A percentile compares a stretch with the other conserved stretches of the same genome.
These are phyloP conservation scores for Canavalia ensiformis DNA, from an alignment of 306 rosid species.

Conservation along the genomic window DNA sequence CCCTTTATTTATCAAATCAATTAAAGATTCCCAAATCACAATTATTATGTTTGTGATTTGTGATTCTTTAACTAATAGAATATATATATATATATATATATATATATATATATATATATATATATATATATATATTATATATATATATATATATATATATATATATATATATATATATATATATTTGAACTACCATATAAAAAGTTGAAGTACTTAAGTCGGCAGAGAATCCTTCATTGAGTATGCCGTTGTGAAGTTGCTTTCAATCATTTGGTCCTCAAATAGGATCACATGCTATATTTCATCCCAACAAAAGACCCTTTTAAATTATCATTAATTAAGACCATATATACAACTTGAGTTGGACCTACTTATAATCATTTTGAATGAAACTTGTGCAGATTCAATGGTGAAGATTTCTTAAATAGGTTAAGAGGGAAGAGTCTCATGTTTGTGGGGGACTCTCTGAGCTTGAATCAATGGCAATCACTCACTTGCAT, in stretches of 20 bases:
- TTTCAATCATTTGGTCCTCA: not conserved
- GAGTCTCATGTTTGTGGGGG: slow-evolving; percentile 68
- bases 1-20: not conserved
- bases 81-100: not conserved
- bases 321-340: not conserved
- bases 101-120: no score
- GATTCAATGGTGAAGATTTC: slow-evolving; percentile 64
- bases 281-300: no score
- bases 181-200: not conserved
- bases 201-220: not conserved
- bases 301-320: slow-evolving; percentile 30
- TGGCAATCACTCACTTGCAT: slow-evolving; percentile 78
- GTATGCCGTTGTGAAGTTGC: not conserved
- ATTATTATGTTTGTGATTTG: slow-evolving; percentile 1
- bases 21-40: not conserved
- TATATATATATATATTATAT: no score
- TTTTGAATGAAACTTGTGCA: slow-evolving; percentile 22
- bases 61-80: not conserved
- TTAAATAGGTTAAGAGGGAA: slow-evolving; percentile 60
- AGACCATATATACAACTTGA: not conserved
- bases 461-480: slow-evolving; percentile 73
- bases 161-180: not conserved
- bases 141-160: no score
- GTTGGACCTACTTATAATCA: slow-evolving; percentile 28
- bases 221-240: not conserved